Percentiles rank a stretch among this genome's conserved stretches.
phyloP scores from a whole-genome alignment of 805 yeast genomes.

The Kluyveromyces siamensis region DNA sequence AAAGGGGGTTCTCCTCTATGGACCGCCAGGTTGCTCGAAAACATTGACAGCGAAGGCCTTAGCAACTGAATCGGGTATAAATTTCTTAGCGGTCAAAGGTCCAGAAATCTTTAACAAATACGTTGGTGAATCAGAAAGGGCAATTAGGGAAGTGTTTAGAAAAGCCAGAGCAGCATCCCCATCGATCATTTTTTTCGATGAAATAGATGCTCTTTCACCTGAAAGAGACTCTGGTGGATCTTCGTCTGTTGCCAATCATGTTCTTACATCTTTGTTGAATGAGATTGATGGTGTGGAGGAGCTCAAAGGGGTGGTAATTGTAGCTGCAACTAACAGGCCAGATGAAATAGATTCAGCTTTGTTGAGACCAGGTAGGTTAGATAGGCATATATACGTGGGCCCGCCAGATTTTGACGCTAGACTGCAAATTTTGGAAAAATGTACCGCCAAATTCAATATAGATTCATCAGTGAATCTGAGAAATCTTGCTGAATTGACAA shows the following conservation, averaged over 20 bases:
- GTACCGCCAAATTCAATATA: conserved; percentile 56
- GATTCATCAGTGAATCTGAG: conserved; percentile 39
- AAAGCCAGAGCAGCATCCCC: conserved; percentile 95
- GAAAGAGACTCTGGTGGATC: conserved; percentile 55
- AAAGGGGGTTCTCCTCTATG: conserved; percentile 84
- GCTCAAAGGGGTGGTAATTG: conserved; percentile 81
- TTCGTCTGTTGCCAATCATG: conserved; percentile 72
- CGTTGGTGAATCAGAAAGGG: conserved; percentile 91
- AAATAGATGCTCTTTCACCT: conserved; percentile 86
- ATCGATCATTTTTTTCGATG: conserved; percentile 90
- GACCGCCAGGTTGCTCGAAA: conserved; percentile 98
- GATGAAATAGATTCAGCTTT: conserved; percentile 88
- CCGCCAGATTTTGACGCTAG: conserved; percentile 87
- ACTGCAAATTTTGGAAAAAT: conserved; percentile 63
- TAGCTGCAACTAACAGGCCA: conserved; percentile 96
- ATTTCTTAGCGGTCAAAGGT: conserved; percentile 91
- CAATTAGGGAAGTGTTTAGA: conserved; percentile 86
- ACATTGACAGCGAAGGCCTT: conserved; percentile 91
- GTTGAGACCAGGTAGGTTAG: conserved; percentile 91
- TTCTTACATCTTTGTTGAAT: conserved; percentile 79
- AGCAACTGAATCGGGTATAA: conserved; percentile 91
- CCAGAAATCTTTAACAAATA: conserved; percentile 93
- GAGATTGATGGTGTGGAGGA: conserved; percentile 98
- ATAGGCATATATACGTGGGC: conserved; percentile 82
- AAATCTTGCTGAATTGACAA: conserved; percentile 53